Percentiles rank a stretch among this genome's conserved stretches.
phyloP scores from a whole-genome alignment of 1,284 basidiomycete genomes.

The Pascua guehoae region DNA sequence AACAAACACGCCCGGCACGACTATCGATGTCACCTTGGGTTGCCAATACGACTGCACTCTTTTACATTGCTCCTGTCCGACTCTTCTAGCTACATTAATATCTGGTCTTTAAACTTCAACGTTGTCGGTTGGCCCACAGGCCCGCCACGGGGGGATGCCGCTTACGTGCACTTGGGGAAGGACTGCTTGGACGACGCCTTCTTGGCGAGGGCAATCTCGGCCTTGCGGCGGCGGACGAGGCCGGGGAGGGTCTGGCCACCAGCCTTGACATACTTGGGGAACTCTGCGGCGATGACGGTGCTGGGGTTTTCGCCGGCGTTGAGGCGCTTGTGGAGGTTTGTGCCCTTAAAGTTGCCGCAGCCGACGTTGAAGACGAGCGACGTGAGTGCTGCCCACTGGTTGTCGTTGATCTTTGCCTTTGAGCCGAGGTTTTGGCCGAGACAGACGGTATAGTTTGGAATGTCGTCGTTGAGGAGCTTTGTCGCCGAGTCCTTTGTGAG shows the following conservation, averaged over 20 bases:
- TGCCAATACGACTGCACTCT: no score
- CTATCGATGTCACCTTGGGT: no score
- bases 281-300: constrained; percentile 6
- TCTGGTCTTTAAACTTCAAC: no score
- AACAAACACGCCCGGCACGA: no score
- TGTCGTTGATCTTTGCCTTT: constrained; percentile 11
- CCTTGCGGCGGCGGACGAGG: constrained; percentile 9
- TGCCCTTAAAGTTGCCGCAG: constrained; percentile 1
- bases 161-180: constrained; percentile 5
- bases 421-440: constrained; percentile 1
- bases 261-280: constrained; percentile 7
- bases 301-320: constrained; percentile 8
- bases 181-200: constrained; percentile 4
- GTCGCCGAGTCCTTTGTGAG: constrained; percentile 4
- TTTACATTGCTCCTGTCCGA: no score
- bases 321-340: constrained; percentile 3
- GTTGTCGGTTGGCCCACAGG: no score
- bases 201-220: constrained; percentile 8
- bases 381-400: constrained; percentile 13
- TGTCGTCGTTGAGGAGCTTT: constrained; percentile 7
- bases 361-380: constrained; percentile 11
- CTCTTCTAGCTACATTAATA: no score
- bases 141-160: no score
- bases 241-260: constrained; percentile 1
- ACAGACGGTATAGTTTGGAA: constrained; percentile 8